Percentiles rank a stretch among this genome's conserved stretches.
phyloP scores from a whole-genome alignment of 2,329 filamentous ascomycete species.

The Diaporthe ilicicola region DNA sequence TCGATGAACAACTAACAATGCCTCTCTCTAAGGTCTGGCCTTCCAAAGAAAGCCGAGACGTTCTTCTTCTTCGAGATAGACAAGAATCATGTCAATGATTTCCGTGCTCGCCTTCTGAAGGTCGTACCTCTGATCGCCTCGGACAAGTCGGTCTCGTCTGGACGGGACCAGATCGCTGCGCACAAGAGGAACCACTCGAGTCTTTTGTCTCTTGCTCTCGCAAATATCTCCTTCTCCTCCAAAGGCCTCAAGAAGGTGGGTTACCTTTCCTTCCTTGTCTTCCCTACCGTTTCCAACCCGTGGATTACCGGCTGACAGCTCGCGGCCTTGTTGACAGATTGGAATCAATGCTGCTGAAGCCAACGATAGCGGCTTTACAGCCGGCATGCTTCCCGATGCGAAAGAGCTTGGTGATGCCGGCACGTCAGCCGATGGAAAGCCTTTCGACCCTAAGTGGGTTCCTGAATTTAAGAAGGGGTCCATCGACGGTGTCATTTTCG shows the following conservation, averaged over 20 bases:
- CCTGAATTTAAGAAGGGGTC: conserved; percentile 42
- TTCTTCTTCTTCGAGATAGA: conserved; percentile 27
- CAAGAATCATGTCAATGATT: conserved; percentile 3
- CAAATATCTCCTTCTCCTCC: conserved; percentile 40
- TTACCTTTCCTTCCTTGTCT: neutral
- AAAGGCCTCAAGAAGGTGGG: conserved; percentile 38
- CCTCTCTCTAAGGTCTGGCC: conserved; percentile 7
- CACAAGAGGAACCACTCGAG: neutral
- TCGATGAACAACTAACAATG: neutral
- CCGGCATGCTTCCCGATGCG: conserved; percentile 45
- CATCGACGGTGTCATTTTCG: conserved; percentile 47
- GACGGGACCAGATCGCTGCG: neutral
- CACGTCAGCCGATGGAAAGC: conserved; percentile 1
- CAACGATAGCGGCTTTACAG: conserved; percentile 43
- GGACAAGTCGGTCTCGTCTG: neutral
- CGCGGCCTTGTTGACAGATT: conserved; percentile 32
- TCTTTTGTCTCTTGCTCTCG: neutral
- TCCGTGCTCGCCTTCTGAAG: conserved; percentile 3
- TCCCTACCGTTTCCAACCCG: neutral
- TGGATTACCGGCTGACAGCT: neutral
- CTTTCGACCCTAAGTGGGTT: conserved; percentile 40
- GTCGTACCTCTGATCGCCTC: conserved; percentile 18
- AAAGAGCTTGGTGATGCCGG: conserved; percentile 40
- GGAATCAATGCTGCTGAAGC: conserved; percentile 41
- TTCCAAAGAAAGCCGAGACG: conserved; percentile 24